Conservation (phyloP, 2,329 filamentous ascomycete species). For the Onygenales sp. region DNA sequence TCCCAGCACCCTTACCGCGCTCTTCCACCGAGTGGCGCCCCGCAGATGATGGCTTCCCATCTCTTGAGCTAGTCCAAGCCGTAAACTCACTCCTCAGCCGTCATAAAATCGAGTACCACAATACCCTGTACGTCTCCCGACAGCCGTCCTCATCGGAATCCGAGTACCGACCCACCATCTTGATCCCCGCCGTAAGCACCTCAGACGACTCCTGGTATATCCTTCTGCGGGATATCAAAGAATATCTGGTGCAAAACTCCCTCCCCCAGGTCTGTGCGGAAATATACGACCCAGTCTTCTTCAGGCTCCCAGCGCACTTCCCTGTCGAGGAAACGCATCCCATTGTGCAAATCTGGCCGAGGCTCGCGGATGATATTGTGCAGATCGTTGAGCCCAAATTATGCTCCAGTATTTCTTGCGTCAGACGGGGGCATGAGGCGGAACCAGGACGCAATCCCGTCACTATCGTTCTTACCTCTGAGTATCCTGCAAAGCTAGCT, state of each 20-base stretch:
- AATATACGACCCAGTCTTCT: background rate
- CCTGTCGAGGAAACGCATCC: background rate
- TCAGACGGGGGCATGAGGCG: too few relatives aligned
- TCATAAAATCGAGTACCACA: too few relatives aligned
- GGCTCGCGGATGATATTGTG: too few relatives aligned
- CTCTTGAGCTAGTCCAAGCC: too few relatives aligned
- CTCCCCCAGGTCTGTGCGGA: background rate
- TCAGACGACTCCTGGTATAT: background rate
- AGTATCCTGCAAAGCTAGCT: too few relatives aligned
- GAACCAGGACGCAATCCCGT: too few relatives aligned
- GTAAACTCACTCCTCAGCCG: too few relatives aligned
- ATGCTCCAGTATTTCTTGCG: too few relatives aligned
- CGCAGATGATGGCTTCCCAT: background rate
- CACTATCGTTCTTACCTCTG: too few relatives aligned
- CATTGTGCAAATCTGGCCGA: background rate
- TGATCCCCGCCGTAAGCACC: background rate
- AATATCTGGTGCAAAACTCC: background rate
- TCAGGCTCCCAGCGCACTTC: background rate
- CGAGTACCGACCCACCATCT: background rate
- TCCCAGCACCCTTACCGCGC: background rate
- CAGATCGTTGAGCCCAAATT: too few relatives aligned
- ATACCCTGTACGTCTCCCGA: background rate
- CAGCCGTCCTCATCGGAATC: background rate
- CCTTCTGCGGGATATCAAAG: background rate
- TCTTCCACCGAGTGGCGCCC: background rate